Conservation (phyloP, 768 basidiomycete species). For the Termitomyces sp. region DNA sequence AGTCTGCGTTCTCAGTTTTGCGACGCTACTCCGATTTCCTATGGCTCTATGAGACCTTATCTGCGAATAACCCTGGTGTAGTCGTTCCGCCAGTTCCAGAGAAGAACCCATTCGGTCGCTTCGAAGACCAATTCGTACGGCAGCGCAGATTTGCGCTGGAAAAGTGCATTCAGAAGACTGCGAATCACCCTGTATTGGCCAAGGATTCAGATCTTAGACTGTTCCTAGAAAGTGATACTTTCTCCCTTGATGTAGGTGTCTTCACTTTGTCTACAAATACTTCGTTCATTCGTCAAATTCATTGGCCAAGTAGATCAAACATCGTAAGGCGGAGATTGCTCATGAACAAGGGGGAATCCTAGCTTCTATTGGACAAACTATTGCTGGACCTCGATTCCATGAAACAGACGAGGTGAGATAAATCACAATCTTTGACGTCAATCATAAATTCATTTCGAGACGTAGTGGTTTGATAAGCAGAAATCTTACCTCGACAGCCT, state of each 20-base stretch:
- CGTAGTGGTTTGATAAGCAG: conserved; percentile 89
- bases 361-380: conserved; percentile 76
- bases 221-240: conserved; percentile 93
- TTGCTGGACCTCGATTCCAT: conserved; percentile 79
- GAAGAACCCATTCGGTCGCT: conserved; percentile 91
- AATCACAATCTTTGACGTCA: background rate
- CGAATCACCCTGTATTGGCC: conserved; percentile 85
- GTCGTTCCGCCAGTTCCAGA: conserved; percentile 96
- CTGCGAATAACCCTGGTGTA: conserved; percentile 91
- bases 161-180: conserved; percentile 90
- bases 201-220: conserved; percentile 86
- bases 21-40: conserved; percentile 98
- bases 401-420: conserved; percentile 79
- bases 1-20: conserved; percentile 87
- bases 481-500: conserved; percentile 84
- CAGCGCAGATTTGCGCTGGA: conserved; percentile 83
- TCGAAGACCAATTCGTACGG: conserved; percentile 89
- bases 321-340: conserved; percentile 73
- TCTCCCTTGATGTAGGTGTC: conserved; percentile 78
- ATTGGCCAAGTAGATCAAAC: conserved; percentile 67
- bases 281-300: background rate
- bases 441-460: conserved; percentile 4
- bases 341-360: conserved; percentile 82
- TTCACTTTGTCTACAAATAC: background rate
- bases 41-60: conserved; percentile 91